Evolutionary conservation across 768 basidiomycete genomes (phyloP), one percentile per base, ranked within the genome.

Genomic region (Cystobasidium ongulense): DNA sequence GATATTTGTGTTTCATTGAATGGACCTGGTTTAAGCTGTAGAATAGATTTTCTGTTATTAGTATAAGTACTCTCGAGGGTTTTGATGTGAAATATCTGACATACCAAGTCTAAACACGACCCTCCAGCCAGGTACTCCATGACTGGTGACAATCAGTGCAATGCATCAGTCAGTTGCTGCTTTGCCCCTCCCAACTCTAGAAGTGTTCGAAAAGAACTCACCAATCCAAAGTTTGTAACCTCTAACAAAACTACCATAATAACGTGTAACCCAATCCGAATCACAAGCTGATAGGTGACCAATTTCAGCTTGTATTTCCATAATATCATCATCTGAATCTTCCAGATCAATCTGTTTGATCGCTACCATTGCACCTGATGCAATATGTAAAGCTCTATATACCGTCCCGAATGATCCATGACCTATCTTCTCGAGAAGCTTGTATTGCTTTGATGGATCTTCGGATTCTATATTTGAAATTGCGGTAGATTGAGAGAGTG

Each of bases 71-170:
- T 33, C 62, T 38, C 38, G 18, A 27, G 25, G 23, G 35, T 18
- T 18, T n/a, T 27, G n/a, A 1, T 29, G 23, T 17, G 1, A 25
- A 8, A 35, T 21, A 43, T 2, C 31, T 38, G 25, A 65, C 82
- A 54, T 29, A 84, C 83, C 68, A 99, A 85, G 82, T 98, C 96
- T 68, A 97, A 86, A 82, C 96, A 97, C 31, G 93, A 96, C n/a
- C 96, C 96, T 52, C 96, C 96, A 0, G 92, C 93, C 67, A 98
- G 88, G 82, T 92, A 99, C 82, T 99, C 96, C 96, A 99, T 98
- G 79, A 99, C 84, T 81, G 68, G 27, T 5, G 25, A 36, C 7
- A 31, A 39, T 52, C 39, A 36, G n/a, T n/a, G 27, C 38, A 1
- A 52, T 39, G n/a, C 17, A 31, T 17, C 17, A 54, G 63, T 21